These are phyloP conservation scores for Marasmius sp. DNA, from an alignment of 1,284 basidiomycete species.

Conservation along the genomic window DNA sequence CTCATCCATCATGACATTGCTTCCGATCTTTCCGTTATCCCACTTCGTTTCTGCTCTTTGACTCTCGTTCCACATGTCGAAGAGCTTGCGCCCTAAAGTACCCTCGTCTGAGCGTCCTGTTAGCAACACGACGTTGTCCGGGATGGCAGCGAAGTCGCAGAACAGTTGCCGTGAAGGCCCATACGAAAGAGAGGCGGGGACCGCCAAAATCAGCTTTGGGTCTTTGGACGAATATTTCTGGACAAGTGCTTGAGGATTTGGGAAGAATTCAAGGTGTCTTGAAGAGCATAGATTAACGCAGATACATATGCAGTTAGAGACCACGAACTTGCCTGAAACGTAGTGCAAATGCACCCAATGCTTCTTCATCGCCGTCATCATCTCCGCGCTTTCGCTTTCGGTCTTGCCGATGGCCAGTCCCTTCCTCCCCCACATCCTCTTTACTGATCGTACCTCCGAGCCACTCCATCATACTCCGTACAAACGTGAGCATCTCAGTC, in stretches of 20 bases:
- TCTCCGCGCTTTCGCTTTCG: constrained; percentile 63
- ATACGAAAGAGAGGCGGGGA: constrained; percentile 90
- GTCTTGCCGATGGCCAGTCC: constrained; percentile 47
- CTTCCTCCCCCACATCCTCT: constrained; percentile 82
- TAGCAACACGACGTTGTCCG: constrained; percentile 84
- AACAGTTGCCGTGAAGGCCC: constrained; percentile 89
- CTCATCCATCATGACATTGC: constrained; percentile 77
- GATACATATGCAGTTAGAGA: not conserved
- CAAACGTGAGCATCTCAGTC: constrained; percentile 92
- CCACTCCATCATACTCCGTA: constrained; percentile 99
- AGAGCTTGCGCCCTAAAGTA: constrained; percentile 79
- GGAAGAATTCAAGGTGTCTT: constrained; percentile 89
- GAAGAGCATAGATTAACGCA: constrained; percentile 1
- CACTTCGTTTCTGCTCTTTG: constrained; percentile 81
- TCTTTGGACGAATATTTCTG: constrained; percentile 82
- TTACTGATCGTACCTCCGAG: constrained; percentile 92
- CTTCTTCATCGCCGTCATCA: constrained; percentile 71
- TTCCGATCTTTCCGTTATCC: constrained; percentile 88
- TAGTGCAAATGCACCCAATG: constrained; percentile 72
- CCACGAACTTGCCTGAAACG: constrained; percentile 64
- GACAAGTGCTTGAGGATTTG: constrained; percentile 77
- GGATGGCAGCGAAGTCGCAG: constrained; percentile 76
- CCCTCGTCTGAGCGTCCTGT: constrained; percentile 79
- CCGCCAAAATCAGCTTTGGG: constrained; percentile 92
- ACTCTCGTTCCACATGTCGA: constrained; percentile 81